A percentile compares a stretch with the other conserved stretches of the same genome.
phyloP scores from a whole-genome alignment of 371 early-diverging fungal species.

The Mortierella sp. region DNA sequence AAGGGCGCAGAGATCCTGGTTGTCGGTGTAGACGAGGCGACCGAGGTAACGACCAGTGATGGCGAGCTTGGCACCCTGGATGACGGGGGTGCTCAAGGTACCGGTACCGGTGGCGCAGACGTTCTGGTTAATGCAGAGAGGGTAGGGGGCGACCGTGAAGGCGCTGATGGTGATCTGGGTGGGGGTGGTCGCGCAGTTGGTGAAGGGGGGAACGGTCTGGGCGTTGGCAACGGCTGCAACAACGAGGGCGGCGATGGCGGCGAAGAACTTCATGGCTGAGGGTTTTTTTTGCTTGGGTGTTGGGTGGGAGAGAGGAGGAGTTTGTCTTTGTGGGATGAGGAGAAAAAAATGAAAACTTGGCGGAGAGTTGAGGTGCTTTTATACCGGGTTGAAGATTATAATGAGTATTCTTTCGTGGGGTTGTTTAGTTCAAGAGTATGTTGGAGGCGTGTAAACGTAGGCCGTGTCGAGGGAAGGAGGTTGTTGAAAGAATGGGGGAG shows the following conservation, averaged over 20 bases:
- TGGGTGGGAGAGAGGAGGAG: background rate
- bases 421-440: background rate
- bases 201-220: constrained; percentile 17
- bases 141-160: constrained; percentile 35
- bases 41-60: constrained; percentile 33
- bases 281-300: background rate
- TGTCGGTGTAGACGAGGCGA: constrained; percentile 40
- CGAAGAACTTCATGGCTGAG: constrained; percentile 47
- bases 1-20: constrained; percentile 43
- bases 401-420: background rate
- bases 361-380: background rate
- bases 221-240: constrained; percentile 30
- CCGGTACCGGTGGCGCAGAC: constrained; percentile 43
- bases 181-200: constrained; percentile 30
- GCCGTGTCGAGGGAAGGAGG: background rate
- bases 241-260: constrained; percentile 35
- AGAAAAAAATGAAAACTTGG: constrained; percentile 18
- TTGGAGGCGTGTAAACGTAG: background rate
- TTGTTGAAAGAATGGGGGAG: background rate
- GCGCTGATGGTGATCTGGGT: constrained; percentile 22
- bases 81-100: constrained; percentile 23
- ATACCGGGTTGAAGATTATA: background rate
- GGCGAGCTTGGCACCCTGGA: constrained; percentile 12
- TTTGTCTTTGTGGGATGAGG: constrained; percentile 9
- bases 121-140: constrained; percentile 35